Evolutionary conservation across 345 rosid species (phyloP), one percentile per base, ranked within the genome.

Genomic region (Aquilaria sinensis): DNA sequence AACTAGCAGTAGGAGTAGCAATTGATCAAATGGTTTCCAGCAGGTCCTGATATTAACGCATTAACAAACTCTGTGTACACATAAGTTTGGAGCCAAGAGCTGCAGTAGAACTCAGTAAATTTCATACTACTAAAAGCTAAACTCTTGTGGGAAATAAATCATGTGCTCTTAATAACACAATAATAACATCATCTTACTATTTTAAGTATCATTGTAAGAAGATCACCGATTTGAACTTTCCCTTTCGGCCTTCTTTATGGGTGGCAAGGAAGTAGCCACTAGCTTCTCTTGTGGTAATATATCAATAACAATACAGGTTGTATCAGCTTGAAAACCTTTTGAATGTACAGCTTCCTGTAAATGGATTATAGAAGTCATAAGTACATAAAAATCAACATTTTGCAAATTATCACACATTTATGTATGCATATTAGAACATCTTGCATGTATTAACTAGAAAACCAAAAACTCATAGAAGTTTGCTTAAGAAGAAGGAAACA

Each of bases 231-330:
- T 85, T 95, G 63, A 95, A 64, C 67, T 84, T 90, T 74, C 92
- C 85, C 87, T 85, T 91, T 82, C 90, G 60, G 72, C 86, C 83
- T 80, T 95, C 72, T 78, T 95, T 0, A 86, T 85, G 33, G 83
- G 77, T 13, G 87, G 96, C 57, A 80, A 53, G 50, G 92, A 78
- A 73, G 87, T 83, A 73, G 87, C 84, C 15, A 76, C 65, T 31
- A 87, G 96, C 77, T 91, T 95, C 77, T 95, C 99, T 14, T 62
- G 76, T 7, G 92, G 88, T 63, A 87, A 72, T 73, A 95, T 85
- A 67, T 95, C 99, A 69, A 95, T 69, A 63, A 95, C 99, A 64
- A 95, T 95, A 78, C 96, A 95, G 61, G 99, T 91, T 51, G 99
- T 95, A 72, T 95, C 99, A 83, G 91, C 99, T 62, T 96, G 77